Percentiles rank a stretch among this genome's conserved stretches.
These are phyloP conservation scores for Tremellales sp. DNA, from an alignment of 1,284 basidiomycete species.

Conservation along the genomic window DNA sequence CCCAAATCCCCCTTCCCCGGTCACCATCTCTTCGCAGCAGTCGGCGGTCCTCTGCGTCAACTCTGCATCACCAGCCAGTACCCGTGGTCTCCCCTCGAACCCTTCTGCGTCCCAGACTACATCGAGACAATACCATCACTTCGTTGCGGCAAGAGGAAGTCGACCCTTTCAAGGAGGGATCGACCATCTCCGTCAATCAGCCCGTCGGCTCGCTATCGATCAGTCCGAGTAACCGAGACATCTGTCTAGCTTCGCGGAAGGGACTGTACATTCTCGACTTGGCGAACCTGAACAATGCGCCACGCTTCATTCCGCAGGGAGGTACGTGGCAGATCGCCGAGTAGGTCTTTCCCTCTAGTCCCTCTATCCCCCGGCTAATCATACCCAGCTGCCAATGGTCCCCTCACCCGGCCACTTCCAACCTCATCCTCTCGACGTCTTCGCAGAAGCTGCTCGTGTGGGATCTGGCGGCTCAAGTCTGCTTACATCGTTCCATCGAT, in stretches of 20 bases:
- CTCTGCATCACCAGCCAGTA: conserved; percentile 1
- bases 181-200: conserved; percentile 47
- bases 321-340: conserved; percentile 95
- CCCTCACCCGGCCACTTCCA: conserved; percentile 74
- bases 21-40: conserved; percentile 4
- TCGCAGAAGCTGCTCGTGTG: conserved; percentile 95
- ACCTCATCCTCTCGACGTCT: conserved; percentile 92
- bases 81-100: conserved; percentile 23
- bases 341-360: conserved; percentile 24
- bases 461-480: conserved; percentile 68
- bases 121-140: conserved; percentile 20
- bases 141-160: conserved; percentile 14
- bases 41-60: conserved; percentile 10
- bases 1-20: not conserved
- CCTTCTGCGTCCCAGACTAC: conserved; percentile 25
- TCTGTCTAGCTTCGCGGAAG: conserved; percentile 62
- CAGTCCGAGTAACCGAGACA: conserved; percentile 48
- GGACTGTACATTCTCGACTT: conserved; percentile 97
- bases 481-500: conserved; percentile 73
- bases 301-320: conserved; percentile 89
- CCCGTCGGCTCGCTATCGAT: conserved; percentile 52
- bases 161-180: conserved; percentile 40
- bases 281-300: conserved; percentile 77
- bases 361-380: not conserved
- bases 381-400: conserved; percentile 80